Conservation (phyloP, 164 flowering plant genomes). For the Pachysandra terminalis region DNA sequence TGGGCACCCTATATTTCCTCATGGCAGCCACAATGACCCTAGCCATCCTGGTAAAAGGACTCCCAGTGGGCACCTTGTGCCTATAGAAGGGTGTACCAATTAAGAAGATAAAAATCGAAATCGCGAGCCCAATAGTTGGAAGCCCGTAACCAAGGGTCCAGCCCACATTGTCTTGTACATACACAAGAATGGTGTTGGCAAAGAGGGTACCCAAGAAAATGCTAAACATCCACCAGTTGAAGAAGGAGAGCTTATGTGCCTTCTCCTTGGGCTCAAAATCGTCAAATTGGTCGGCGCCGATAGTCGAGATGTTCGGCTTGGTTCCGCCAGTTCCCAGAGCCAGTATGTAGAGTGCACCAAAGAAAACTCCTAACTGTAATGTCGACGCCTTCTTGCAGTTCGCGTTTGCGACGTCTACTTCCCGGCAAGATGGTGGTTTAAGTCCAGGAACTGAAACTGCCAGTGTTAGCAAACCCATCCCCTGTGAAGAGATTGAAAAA, state of each 20-base stretch:
- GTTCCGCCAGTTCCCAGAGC: slow-evolving; percentile 79
- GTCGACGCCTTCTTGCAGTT: slow-evolving; percentile 49
- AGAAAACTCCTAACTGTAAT: slow-evolving; percentile 52
- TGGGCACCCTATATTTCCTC: no score
- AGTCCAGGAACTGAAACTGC: slow-evolving; percentile 50
- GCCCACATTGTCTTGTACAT: no score
- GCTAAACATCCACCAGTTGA: no score
- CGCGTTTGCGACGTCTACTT: slow-evolving; percentile 10
- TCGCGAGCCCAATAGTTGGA: slow-evolving; percentile 49
- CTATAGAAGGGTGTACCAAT: no score
- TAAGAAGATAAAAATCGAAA: slow-evolving; percentile 47
- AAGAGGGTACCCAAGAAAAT: no score
- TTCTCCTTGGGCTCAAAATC: no score
- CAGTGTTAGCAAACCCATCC: slow-evolving; percentile 52
- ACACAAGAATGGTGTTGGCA: no score
- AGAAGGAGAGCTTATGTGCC: no score
- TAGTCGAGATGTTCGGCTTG: slow-evolving; percentile 85
- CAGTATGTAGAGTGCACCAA: slow-evolving; percentile 56
- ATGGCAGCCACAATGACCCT: no score
- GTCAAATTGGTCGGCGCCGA: no score
- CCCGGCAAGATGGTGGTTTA: slow-evolving; percentile 48
- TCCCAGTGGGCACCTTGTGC: slow-evolving; percentile 56
- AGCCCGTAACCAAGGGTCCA: no score
- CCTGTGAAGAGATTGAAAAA: slow-evolving; percentile 35
- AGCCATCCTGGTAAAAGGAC: slow-evolving; percentile 60